A percentile compares a stretch with the other conserved stretches of the same genome.
phyloP scores from a whole-genome alignment of 1,139 yeast genomes.

The Pichia terricola region DNA sequence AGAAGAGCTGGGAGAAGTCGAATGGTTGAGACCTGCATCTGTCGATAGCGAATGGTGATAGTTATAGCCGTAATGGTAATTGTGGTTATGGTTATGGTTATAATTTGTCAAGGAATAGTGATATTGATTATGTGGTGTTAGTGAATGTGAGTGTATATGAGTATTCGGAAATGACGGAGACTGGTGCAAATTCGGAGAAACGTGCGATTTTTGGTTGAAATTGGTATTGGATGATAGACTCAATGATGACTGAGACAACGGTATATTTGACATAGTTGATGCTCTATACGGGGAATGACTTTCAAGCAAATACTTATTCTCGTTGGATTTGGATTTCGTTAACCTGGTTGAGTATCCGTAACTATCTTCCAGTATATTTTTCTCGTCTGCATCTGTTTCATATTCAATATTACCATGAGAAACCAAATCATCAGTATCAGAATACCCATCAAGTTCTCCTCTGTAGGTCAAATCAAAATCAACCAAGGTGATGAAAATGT shows the following conservation, averaged over 20 bases:
- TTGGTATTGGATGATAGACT: constrained; percentile 6
- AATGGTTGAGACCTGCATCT: constrained; percentile 3
- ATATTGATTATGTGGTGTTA: constrained; percentile 2
- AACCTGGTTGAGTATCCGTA: background rate
- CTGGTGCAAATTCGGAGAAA: constrained; percentile 17
- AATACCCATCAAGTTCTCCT: constrained; percentile 11
- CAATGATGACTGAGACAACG: constrained; percentile 5
- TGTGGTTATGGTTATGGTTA: constrained; percentile 1
- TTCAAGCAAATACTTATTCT: constrained; percentile 1
- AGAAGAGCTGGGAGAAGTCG: constrained; percentile 8
- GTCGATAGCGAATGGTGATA: constrained; percentile 2
- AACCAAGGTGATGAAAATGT: constrained; percentile 42
- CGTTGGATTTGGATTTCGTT: constrained; percentile 5
- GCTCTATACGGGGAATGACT: background rate
- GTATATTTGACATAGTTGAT: constrained; percentile 1
- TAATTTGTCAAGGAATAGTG: constrained; percentile 1
- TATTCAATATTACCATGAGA: constrained; percentile 1
- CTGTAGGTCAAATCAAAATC: constrained; percentile 46
- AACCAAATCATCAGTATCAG: background rate
- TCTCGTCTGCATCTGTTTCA: constrained; percentile 10
- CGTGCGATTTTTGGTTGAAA: constrained; percentile 10
- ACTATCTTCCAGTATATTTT: constrained; percentile 3
- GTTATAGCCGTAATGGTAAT: background rate
- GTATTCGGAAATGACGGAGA: constrained; percentile 11
- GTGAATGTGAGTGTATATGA: constrained; percentile 10